Evolutionary conservation across 2,329 filamentous ascomycete species (phyloP).

Genomic region (Phaeophleospora eucalypticola): DNA sequence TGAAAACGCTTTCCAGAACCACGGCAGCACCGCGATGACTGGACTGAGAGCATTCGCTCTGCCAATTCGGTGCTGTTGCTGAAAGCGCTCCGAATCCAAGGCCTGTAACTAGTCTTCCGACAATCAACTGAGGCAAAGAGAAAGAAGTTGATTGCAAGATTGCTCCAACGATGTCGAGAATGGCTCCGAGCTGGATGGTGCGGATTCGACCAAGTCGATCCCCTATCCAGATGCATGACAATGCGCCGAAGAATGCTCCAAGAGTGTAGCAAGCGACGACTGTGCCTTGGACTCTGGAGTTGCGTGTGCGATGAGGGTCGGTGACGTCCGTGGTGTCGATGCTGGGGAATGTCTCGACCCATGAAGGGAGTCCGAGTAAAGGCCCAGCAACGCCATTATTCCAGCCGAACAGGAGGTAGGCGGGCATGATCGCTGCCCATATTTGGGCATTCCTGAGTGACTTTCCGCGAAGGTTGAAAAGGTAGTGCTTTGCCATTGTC

Average conservation of each 20-base stretch:
- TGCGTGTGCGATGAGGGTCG: neutral
- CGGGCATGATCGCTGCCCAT: too few relatives aligned
- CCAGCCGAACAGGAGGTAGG: constrained; percentile 1
- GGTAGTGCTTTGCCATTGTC: too few relatives aligned
- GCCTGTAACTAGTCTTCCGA: constrained; percentile 48
- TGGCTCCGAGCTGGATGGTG: constrained; percentile 32
- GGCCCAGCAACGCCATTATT: neutral
- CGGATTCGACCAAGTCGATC: constrained; percentile 47
- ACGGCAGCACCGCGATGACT: neutral
- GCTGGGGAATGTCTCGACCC: neutral
- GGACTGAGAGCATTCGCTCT: constrained; percentile 37
- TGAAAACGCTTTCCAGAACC: too few relatives aligned
- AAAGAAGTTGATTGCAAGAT: constrained; percentile 53
- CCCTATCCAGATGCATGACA: constrained; percentile 45
- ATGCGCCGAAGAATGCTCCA: constrained; percentile 55
- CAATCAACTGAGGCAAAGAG: constrained; percentile 42
- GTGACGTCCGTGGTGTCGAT: constrained; percentile 1
- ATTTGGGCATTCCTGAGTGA: too few relatives aligned
- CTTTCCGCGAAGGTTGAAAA: too few relatives aligned
- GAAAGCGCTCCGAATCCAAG: constrained; percentile 35
- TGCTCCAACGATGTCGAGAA: constrained; percentile 47
- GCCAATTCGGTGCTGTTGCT: constrained; percentile 38
- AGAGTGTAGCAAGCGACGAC: constrained; percentile 49
- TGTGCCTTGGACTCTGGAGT: constrained; percentile 3
- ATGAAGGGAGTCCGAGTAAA: neutral